Percentiles rank a stretch among this genome's conserved stretches.
Conservation (phyloP, 2,329 filamentous ascomycete species). For the Bertia moriformis region DNA sequence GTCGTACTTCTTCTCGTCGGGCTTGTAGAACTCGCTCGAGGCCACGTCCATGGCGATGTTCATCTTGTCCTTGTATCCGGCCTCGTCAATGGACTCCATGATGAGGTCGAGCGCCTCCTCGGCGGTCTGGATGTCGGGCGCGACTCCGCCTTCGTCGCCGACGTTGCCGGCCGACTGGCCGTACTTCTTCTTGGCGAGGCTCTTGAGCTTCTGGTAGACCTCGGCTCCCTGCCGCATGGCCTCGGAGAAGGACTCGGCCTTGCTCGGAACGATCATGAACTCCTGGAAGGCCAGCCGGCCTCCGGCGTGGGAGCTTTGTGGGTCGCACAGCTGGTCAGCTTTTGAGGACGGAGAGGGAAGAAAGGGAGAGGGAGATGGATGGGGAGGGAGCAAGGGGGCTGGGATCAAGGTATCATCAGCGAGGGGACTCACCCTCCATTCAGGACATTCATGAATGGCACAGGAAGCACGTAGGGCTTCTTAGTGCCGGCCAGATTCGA, state of each 20-base stretch:
- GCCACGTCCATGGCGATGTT: constrained; percentile 99
- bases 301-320: constrained; percentile 77
- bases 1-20: constrained; percentile 96
- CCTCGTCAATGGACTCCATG: constrained; percentile 80
- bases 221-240: constrained; percentile 91
- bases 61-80: constrained; percentile 89
- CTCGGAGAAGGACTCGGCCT: constrained; percentile 83
- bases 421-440: constrained; percentile 40
- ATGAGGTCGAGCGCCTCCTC: constrained; percentile 96
- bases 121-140: constrained; percentile 92
- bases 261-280: constrained; percentile 85
- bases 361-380: too few relatives aligned
- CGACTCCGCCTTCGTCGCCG: constrained; percentile 98
- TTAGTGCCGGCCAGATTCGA: constrained; percentile 79
- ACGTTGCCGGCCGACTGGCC: constrained; percentile 98
- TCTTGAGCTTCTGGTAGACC: constrained; percentile 96
- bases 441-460: constrained; percentile 87
- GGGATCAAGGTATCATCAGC: too few relatives aligned
- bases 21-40: constrained; percentile 98
- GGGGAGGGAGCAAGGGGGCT: too few relatives aligned
- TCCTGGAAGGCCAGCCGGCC: constrained; percentile 90
- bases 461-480: constrained; percentile 80
- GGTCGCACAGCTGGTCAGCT: too few relatives aligned
- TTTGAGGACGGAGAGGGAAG: too few relatives aligned
- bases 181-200: constrained; percentile 97